Evolutionary conservation across 306 rosid genomes (phyloP), one percentile per base, ranked within the genome.

Genomic region (Sphenostylis stenocarpa): DNA sequence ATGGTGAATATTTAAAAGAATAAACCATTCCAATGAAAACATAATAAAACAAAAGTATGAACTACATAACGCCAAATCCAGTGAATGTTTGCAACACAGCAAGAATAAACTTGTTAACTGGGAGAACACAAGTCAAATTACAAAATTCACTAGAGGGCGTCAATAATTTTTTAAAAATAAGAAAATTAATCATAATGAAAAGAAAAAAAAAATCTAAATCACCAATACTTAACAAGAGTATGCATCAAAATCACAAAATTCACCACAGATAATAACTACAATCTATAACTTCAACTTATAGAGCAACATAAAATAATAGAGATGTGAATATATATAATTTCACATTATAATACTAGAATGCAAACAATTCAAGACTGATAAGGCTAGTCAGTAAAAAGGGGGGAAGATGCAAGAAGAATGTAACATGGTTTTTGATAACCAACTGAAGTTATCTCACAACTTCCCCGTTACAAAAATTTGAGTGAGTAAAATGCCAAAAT

Each of bases 1-100:
- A 66, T 43, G 7, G 48, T 39, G 68, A 31, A 26, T 53, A 72
- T 81, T 60, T 38, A 81, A 7, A 33, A 44, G 79, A 72, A 66
- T 23, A 24, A 38, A 52, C 10, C 63, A 36, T 49, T 38, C 28
- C 41, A 55, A 48, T 44, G 24, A 45, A 61, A 76, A 68, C 1
- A 3, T 14, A 74, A 63, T 61, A 36, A 73, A 60, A 60, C 70
- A 34, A 70, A 51, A 19, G 74, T 8, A 16, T 60, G 51, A 75
- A 68, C 19, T 34, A 19, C 24, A 45, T 52, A 28, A 57, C 17
- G 17, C 26, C 41, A 74, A 49, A 75, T 1, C 29, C 19, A 5
- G 10, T 47, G 28, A 70, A 47, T 58, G 51, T 23, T 70, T 60
- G 38, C 48, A 51, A 63, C 14, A 52, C 31, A 62, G 17, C 57